phyloP scores from a whole-genome alignment of 1,284 basidiomycete genomes.

The Pholiota adiposa region DNA sequence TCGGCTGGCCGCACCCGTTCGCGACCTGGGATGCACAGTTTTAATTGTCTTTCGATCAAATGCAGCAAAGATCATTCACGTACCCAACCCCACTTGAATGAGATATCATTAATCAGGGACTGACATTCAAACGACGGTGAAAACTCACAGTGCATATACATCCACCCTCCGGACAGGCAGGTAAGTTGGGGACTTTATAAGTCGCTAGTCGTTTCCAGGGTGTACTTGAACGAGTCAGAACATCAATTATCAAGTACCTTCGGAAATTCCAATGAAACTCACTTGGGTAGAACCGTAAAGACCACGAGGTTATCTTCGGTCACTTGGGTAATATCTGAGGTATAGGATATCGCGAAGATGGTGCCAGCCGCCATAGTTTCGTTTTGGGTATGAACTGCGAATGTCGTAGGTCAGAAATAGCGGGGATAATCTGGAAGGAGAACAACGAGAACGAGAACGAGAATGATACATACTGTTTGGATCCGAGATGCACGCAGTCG shows the following conservation, averaged over 20 bases:
- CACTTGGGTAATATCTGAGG: conserved; percentile 38
- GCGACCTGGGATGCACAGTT: conserved; percentile 22
- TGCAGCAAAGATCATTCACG: neutral
- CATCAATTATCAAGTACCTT: no score
- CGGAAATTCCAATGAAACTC: conserved; percentile 10
- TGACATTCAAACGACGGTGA: neutral
- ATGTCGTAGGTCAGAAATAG: no score
- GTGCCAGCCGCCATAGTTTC: conserved; percentile 50
- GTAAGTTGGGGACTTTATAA: conserved; percentile 48
- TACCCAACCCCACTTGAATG: conserved; percentile 46
- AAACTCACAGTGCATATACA: conserved; percentile 48
- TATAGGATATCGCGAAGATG: conserved; percentile 48
- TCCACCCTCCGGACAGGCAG: conserved; percentile 46
- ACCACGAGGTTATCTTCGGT: conserved; percentile 43
- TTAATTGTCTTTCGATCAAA: neutral
- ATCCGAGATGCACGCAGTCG: conserved; percentile 31
- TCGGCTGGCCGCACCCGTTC: conserved; percentile 40
- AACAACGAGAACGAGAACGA: neutral
- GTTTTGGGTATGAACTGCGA: conserved; percentile 46
- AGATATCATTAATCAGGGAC: neutral
- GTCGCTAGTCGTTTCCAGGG: conserved; percentile 48
- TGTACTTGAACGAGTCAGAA: no score
- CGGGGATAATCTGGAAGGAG: conserved; percentile 1
- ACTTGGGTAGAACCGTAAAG: conserved; percentile 42
- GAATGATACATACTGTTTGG: conserved; percentile 37